Evolutionary conservation across 345 rosid genomes (phyloP), one percentile per base, ranked within the genome.

Genomic region (Aquilaria malaccensis): DNA sequence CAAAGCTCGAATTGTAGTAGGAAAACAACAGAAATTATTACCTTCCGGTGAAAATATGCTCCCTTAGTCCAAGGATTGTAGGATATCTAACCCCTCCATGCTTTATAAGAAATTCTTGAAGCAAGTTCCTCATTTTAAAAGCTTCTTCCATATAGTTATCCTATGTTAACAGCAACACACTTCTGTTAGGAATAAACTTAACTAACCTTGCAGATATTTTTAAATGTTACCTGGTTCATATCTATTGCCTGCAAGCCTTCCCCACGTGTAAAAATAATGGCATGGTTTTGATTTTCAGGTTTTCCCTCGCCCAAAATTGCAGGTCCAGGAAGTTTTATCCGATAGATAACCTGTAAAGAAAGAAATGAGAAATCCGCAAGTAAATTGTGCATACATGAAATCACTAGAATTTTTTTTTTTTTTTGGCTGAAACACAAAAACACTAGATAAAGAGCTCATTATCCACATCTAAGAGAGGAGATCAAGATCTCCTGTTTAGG

Each of bases 131-230:
- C 95, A 87, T 87, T 78, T 87, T 87, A 54, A 87, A 75, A 74
- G 95, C 85, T 70, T 87, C 91, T 69, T 87, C 95, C 91, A 87
- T 77, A 76, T 87, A 87, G 67, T 84, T 87, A 69, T 87, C 95
- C 90, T 87, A 58, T 52, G 37, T 59, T 33, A 54, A 45, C 37
- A 70, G 56, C 4, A 22, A 22, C 43, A 37, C 7, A 37, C 4
- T 37, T 37, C 43, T 37, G 7, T 37, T 22, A 7, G 32, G 31
- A 10, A 4, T 15, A n/a, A 22, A 22, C 9, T 53, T 53, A 11
- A 5, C 30, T 15, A 50, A 49, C 52, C 29, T 6, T 22, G 53
- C 31, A 64, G 4, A 11, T 30, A 66, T 3, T 13, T 37, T 37
- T 9, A 37, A 9, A 30, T 51, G 45, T 13, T 71, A 76, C 87